Base-by-base conservation (phyloP, 768 basidiomycete genomes). In the Naganishia vishniacii region DNA sequence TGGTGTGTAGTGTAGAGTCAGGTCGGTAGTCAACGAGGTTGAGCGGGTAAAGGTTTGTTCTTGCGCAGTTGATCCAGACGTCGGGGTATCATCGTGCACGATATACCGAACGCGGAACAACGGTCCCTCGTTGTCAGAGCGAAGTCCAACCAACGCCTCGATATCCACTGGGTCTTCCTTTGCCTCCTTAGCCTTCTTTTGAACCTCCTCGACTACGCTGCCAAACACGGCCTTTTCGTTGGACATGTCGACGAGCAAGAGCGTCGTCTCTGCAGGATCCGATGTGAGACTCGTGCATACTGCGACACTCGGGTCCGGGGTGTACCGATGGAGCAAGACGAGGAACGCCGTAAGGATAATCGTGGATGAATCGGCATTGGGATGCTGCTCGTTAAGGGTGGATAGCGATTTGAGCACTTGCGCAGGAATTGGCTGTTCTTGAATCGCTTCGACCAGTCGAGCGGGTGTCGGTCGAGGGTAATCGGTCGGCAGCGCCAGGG, bases 21-120 rank as follows among this genome's bases (percentile, higher is more conserved):
- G 82, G 75, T 97, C 93, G n/a, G 92, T 88, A 6, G 89, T 90
- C 64, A 89, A 80, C 67, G 85, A 86, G 0, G 93, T 92, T 15
- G 53, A 56, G 1, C 53, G 53, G 31, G 53, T 56, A 37, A 56
- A 56, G 5, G 53, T 56, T 34, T 56, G 53, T 18, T 56, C 53
- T 7, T 12, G n/a, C 16, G 16, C 3, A n/a, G 31, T 3, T 5
- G 37, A 34, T 0, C 69, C 65, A 18, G 70, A 26, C n/a, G 40
- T 37, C 88, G 29, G 40, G n/a, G 29, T 28, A 20, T 51, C 62
- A 6, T 48, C 61, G 26, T 44, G 48, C 9, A 63, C 89, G 75
- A 95, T 91, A 81, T 97, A 95, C n/a, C 92, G 86, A 44, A 95
- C 91, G 56, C 92, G 84, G 79, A 95, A 97, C 28, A 97, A 81